Evolutionary conservation across 768 basidiomycete species (phyloP).

Genomic region (Suillus cothurnatus): DNA sequence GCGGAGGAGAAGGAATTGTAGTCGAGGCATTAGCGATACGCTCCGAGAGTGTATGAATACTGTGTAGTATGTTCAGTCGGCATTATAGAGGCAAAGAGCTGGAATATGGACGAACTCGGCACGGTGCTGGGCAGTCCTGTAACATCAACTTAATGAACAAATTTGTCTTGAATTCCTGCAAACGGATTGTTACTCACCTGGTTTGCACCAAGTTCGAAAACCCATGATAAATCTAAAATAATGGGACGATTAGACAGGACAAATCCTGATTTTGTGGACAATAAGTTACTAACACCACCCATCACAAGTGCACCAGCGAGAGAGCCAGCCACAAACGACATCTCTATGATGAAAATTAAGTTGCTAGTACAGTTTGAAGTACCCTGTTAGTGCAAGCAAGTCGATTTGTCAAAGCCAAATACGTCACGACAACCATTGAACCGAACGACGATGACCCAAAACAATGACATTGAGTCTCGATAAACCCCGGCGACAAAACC

Average conservation of each 20-base stretch:
- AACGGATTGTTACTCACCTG: constrained; percentile 38
- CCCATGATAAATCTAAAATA: constrained; percentile 63
- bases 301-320: constrained; percentile 70
- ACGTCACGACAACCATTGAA: neutral
- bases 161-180: constrained; percentile 3
- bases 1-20: constrained; percentile 49
- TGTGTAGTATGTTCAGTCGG: constrained; percentile 21
- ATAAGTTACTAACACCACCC: constrained; percentile 58
- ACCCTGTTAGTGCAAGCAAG: neutral
- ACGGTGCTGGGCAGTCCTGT: constrained; percentile 56
- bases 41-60: constrained; percentile 50
- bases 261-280: neutral
- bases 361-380: neutral
- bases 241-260: neutral
- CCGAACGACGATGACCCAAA: no score
- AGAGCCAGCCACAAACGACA: constrained; percentile 67
- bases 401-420: neutral
- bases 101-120: constrained; percentile 50
- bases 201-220: constrained; percentile 67
- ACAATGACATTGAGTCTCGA: neutral
- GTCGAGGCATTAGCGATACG: constrained; percentile 54
- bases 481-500: neutral
- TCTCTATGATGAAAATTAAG: constrained; percentile 20
- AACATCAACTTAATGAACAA: neutral
- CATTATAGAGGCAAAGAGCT: constrained; percentile 2